A percentile compares a stretch with the other conserved stretches of the same genome.
phyloP scores from a whole-genome alignment of 495 filamentous ascomycete species.

The Penicillium salamii region DNA sequence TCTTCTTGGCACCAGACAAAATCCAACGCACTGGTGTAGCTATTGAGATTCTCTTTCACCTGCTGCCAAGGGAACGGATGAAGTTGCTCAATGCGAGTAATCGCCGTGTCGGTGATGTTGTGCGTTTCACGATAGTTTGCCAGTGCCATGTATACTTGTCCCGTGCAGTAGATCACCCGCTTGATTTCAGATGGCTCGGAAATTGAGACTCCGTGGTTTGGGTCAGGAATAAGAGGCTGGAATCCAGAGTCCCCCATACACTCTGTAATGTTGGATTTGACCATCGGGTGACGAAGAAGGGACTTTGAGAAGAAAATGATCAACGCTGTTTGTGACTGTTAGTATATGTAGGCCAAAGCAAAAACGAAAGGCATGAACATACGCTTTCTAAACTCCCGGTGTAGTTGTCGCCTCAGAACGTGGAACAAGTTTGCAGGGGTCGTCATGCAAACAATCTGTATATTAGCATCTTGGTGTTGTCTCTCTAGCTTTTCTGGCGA shows the following conservation, averaged over 20 bases:
- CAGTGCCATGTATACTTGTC: slow-evolving; percentile 89
- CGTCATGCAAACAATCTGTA: slow-evolving; percentile 97
- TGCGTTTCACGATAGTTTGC: slow-evolving; percentile 85
- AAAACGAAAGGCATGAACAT: background rate
- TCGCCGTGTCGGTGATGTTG: slow-evolving; percentile 79
- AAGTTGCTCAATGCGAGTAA: slow-evolving; percentile 95
- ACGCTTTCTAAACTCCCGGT: slow-evolving; percentile 95
- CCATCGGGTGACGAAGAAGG: slow-evolving; percentile 86
- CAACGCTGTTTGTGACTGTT: slow-evolving; percentile 63
- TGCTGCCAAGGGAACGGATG: slow-evolving; percentile 98
- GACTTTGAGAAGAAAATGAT: slow-evolving; percentile 97
- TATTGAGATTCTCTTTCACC: slow-evolving; percentile 90
- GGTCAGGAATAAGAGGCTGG: slow-evolving; percentile 89
- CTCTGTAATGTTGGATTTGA: slow-evolving; percentile 81
- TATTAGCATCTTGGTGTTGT: slow-evolving; percentile 99
- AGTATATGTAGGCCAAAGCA: too few relatives aligned
- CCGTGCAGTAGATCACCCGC: slow-evolving; percentile 89
- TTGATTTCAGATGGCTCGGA: slow-evolving; percentile 83
- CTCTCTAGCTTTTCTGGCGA: slow-evolving; percentile 82
- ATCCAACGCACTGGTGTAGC: slow-evolving; percentile 92
- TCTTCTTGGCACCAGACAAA: slow-evolving; percentile 98
- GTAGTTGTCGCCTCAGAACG: slow-evolving; percentile 92
- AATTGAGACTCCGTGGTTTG: slow-evolving; percentile 71
- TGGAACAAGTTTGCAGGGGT: slow-evolving; percentile 93
- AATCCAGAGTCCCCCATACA: slow-evolving; percentile 91